phyloP scores from a whole-genome alignment of 441 rosid species.

The Breynia disticha region DNA sequence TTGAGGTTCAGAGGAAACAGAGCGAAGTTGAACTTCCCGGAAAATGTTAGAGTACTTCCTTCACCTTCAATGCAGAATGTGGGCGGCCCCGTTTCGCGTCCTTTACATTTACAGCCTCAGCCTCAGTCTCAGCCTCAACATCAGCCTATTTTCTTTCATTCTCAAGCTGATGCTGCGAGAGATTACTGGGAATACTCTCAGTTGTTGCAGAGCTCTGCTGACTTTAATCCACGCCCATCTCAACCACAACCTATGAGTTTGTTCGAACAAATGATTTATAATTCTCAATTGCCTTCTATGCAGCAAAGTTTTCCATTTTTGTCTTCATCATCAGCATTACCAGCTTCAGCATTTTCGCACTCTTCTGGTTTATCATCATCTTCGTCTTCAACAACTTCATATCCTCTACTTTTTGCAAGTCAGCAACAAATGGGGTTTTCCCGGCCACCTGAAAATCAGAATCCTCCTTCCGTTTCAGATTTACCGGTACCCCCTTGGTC shows the following conservation, averaged over 20 bases:
- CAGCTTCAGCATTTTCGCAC: slow-evolving; percentile 1
- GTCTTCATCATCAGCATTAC: slow-evolving; percentile 10
- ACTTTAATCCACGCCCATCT: background rate
- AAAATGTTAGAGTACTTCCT: slow-evolving; percentile 30
- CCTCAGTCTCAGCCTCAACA: slow-evolving; percentile 7
- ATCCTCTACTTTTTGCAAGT: slow-evolving; percentile 28
- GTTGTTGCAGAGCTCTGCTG: slow-evolving; percentile 27
- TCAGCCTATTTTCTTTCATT: slow-evolving; percentile 2
- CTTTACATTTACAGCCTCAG: slow-evolving; percentile 1
- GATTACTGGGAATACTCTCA: slow-evolving; percentile 38
- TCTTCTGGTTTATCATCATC: slow-evolving; percentile 16
- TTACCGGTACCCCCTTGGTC: slow-evolving; percentile 32
- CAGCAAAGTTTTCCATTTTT: slow-evolving; percentile 15
- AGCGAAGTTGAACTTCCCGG: slow-evolving; percentile 75
- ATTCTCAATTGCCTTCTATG: slow-evolving; percentile 11
- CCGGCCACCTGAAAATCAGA: slow-evolving; percentile 23
- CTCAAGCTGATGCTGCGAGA: slow-evolving; percentile 16
- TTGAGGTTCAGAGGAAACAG: slow-evolving; percentile 67
- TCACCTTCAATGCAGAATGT: slow-evolving; percentile 24
- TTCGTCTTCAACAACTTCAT: slow-evolving; percentile 19
- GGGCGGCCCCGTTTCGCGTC: slow-evolving; percentile 15
- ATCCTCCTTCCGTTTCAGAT: slow-evolving; percentile 22
- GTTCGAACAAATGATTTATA: slow-evolving; percentile 25
- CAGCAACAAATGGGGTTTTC: slow-evolving; percentile 31
- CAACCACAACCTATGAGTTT: slow-evolving; percentile 15